Evolutionary conservation across 2,329 filamentous ascomycete species (phyloP).

Genomic region (Apiospora rasikravindrae): DNA sequence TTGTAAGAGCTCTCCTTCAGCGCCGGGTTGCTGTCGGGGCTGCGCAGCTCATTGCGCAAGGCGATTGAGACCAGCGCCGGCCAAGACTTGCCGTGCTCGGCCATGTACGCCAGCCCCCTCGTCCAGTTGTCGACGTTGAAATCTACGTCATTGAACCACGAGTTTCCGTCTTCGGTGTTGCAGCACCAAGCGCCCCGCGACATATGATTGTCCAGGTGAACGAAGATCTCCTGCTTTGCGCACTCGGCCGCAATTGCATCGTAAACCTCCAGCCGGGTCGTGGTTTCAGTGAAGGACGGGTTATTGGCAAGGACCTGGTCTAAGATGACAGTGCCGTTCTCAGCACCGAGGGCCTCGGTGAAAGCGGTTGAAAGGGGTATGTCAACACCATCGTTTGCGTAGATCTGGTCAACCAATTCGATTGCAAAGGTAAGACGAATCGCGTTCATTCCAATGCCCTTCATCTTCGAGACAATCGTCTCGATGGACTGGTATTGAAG

Average conservation of each 20-base stretch:
- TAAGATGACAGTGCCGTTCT: constrained; percentile 56
- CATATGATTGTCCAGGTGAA: constrained; percentile 67
- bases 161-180: constrained; percentile 57
- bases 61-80: constrained; percentile 53
- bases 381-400: constrained; percentile 53
- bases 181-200: constrained; percentile 66
- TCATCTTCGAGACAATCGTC: constrained; percentile 60
- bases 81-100: constrained; percentile 58
- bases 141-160: constrained; percentile 66
- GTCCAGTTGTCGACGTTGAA: constrained; percentile 66
- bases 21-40: constrained; percentile 44
- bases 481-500: constrained; percentile 66
- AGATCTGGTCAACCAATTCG: constrained; percentile 66
- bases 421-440: constrained; percentile 68
- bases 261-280: constrained; percentile 56
- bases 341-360: constrained; percentile 50
- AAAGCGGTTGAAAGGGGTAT: constrained; percentile 52
- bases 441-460: constrained; percentile 66
- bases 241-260: constrained; percentile 67
- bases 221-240: constrained; percentile 58
- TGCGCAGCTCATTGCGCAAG: constrained; percentile 60
- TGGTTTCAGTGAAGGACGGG: constrained; percentile 57
- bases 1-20: constrained; percentile 50
- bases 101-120: constrained; percentile 65
- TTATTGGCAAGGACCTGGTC: constrained; percentile 60